Base-by-base conservation (phyloP, 2,329 filamentous ascomycete genomes). In the Neofusicoccum sp. region DNA sequence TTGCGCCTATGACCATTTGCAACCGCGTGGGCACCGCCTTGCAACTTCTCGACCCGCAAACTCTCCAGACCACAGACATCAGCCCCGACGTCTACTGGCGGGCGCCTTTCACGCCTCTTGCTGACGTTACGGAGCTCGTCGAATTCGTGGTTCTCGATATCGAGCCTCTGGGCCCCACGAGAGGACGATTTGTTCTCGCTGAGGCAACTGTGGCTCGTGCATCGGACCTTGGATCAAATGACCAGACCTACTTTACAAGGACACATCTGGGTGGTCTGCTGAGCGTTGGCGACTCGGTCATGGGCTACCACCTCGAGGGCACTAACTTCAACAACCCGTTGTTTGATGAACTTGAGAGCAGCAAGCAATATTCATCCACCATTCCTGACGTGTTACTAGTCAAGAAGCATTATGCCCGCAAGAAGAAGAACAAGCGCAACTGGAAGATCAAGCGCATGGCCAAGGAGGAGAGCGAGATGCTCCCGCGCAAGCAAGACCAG, bases 81-180 rank as follows among this genome's bases (percentile, higher is more conserved):
- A 88, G 88, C 67, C 85, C 89, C 1, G 83, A 87, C 3, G 84
- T 93, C 53, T 99, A 96, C 81, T 99, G 95, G 95, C 85, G 95
- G 58, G 83, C 88, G 8, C 95, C 95, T 0, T 98, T 99, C 79
- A 81, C 81, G 24, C 86, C 90, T 1, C 82, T 99, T 9, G 88
- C 93, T 1, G 93, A 98, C 66, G 86, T 92, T 2, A 86, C 88
- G 61, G 89, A 96, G 59, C 82, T 99, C 12, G 88, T 90, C 24
- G 95, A 99, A 75, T 99, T 98, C 70, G 87, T 98, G 62, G 83
- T 99, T 40, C 90, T 99, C 80, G 95, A 99, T 70, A 93, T 97
- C 63, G 95, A 99, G 73, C 87, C 87, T 0, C 81, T 89, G 0
- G 89, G 89, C 31, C 82, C 82, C 24, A 84, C 85, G 61, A 91